These are phyloP conservation scores for Citrus glauca DNA, from an alignment of 345 rosid genomes.

Conservation along the genomic window DNA sequence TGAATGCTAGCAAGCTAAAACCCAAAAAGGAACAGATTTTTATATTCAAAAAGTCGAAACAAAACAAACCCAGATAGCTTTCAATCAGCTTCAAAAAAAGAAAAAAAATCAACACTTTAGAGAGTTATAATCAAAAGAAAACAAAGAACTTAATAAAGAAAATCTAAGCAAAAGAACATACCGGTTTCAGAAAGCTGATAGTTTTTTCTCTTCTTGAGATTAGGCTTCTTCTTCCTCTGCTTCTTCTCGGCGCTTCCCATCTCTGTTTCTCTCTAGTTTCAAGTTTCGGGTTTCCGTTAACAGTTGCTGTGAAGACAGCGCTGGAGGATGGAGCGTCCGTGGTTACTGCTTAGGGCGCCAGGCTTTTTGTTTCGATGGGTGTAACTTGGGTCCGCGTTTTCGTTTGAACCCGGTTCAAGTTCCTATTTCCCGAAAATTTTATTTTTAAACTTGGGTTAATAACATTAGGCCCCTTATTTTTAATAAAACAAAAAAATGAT, in stretches of 20 bases:
- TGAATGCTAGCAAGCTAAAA: not conserved
- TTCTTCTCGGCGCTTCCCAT: conserved; percentile 1
- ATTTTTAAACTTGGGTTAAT: no score
- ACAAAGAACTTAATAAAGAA: not conserved
- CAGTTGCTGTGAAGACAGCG: not conserved
- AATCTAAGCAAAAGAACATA: not conserved
- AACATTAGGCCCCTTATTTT: no score
- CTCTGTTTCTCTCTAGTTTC: not conserved
- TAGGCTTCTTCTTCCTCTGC: not conserved
- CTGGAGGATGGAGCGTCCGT: not conserved
- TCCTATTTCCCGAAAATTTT: not conserved
- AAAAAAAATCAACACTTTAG: not conserved
- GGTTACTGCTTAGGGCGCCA: not conserved
- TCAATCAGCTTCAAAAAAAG: not conserved
- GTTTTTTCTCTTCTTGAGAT: not conserved
- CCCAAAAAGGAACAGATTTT: not conserved
- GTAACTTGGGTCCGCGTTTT: not conserved
- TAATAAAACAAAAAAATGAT: no score
- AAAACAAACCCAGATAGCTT: not conserved
- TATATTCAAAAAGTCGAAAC: not conserved
- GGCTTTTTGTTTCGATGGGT: not conserved
- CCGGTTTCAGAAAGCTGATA: not conserved
- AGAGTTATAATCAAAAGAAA: not conserved
- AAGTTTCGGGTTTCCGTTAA: not conserved
- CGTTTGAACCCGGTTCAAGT: not conserved